Evolutionary conservation across 1,284 basidiomycete genomes (phyloP).

Genomic region (Schizopora paradoxa): DNA sequence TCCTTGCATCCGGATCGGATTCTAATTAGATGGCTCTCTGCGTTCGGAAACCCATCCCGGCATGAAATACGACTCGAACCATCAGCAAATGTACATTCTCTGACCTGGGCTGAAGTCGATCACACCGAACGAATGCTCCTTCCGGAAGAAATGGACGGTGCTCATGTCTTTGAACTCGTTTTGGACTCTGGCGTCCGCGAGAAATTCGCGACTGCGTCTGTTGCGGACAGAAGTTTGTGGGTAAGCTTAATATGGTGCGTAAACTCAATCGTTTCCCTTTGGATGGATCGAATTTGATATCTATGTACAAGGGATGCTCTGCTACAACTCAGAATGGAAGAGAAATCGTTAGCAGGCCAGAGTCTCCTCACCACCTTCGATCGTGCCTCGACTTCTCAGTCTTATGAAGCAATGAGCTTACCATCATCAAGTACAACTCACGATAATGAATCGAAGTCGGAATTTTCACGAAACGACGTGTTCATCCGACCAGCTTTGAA

Average conservation of each 20-base stretch:
- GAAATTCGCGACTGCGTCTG: conserved; percentile 54
- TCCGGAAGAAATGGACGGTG: conserved; percentile 32
- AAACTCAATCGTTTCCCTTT: not conserved
- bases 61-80: conserved; percentile 43
- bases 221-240: conserved; percentile 64
- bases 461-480: too few species aligned
- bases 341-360: too few species aligned
- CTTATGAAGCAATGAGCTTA: conserved; percentile 13
- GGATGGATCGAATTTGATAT: not conserved
- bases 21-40: conserved; percentile 42
- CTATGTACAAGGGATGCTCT: conserved; percentile 49
- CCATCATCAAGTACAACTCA: conserved; percentile 9
- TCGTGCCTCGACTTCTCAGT: too few species aligned
- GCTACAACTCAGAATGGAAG: conserved; percentile 35
- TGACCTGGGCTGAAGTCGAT: conserved; percentile 39
- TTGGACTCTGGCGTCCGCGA: conserved; percentile 48
- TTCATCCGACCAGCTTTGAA: too few species aligned
- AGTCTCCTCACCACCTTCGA: too few species aligned
- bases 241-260: conserved; percentile 64
- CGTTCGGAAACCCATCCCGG: conserved; percentile 38
- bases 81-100: conserved; percentile 60
- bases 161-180: conserved; percentile 55
- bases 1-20: conserved; percentile 43
- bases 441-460: not conserved
- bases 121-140: conserved; percentile 38